A percentile compares a stretch with the other conserved stretches of the same genome.
These are phyloP conservation scores for Phaeosphaeria sp. DNA, from an alignment of 2,329 filamentous ascomycete genomes.

Conservation along the genomic window DNA sequence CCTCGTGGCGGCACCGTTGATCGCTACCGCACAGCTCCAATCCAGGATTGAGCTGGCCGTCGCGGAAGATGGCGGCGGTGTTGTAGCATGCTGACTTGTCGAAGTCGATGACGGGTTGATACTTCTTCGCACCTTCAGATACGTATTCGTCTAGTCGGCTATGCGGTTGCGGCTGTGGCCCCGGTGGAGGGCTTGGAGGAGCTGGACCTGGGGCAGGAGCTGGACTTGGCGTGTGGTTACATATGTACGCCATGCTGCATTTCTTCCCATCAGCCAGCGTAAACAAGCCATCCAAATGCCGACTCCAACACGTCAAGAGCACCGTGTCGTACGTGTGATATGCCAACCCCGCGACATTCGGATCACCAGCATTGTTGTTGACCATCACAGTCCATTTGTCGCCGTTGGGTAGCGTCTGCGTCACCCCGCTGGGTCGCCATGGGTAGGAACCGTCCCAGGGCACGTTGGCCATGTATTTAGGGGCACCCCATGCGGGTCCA, in stretches of 20 bases:
- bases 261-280: slow-evolving; percentile 5
- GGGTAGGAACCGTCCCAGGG: slow-evolving; percentile 6
- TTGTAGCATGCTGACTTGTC: background rate
- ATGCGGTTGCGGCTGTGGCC: background rate
- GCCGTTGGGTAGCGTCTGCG: slow-evolving; percentile 4
- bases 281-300: slow-evolving; percentile 1
- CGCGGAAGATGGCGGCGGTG: background rate
- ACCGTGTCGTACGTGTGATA: slow-evolving; percentile 1
- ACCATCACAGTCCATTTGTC: slow-evolving; percentile 2
- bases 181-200: background rate
- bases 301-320: slow-evolving; percentile 2
- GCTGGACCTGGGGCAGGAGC: background rate
- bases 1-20: background rate
- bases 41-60: background rate
- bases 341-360: slow-evolving; percentile 1
- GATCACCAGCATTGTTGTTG: slow-evolving; percentile 3
- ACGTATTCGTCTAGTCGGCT: background rate
- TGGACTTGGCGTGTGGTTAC: background rate
- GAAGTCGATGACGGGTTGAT: background rate
- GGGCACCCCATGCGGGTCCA: background rate
- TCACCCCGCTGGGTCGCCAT: background rate
- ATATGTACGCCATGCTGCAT: slow-evolving; percentile 5
- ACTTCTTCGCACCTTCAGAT: background rate
- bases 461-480: slow-evolving; percentile 1
- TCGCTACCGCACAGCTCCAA: background rate